Conservation (phyloP, 2,329 filamentous ascomycete genomes). For the Beauveria rudraprayagi region DNA sequence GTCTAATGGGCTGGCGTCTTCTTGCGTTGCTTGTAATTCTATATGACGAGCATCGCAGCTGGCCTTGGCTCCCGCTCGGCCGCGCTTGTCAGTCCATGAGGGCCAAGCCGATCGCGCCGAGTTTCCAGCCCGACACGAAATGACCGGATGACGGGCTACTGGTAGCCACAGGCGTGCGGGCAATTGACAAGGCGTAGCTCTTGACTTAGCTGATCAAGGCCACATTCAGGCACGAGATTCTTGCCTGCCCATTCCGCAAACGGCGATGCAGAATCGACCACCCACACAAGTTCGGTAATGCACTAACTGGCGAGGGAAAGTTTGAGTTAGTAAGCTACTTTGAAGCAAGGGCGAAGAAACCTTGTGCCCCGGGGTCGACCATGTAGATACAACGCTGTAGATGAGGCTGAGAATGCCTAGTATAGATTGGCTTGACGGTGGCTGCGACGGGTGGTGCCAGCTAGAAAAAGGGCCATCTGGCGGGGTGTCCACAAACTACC, state of each 20-base stretch:
- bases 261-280: neutral
- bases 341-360: neutral
- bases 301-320: neutral
- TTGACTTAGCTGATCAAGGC: neutral
- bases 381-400: too few relatives aligned
- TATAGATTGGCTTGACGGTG: too few relatives aligned
- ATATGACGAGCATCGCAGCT: too few relatives aligned
- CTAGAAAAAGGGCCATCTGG: too few relatives aligned
- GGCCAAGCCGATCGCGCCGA: neutral
- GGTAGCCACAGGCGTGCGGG: neutral
- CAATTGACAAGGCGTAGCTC: neutral
- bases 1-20: too few relatives aligned
- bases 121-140: neutral
- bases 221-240: conserved; percentile 5
- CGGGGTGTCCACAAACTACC: too few relatives aligned
- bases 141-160: neutral
- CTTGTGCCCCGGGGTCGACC: too few relatives aligned
- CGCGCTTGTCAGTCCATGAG: neutral
- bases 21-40: too few relatives aligned
- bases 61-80: too few relatives aligned
- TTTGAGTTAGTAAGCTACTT: neutral
- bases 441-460: too few relatives aligned
- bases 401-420: too few relatives aligned
- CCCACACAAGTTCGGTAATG: neutral
- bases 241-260: conserved; percentile 1